Evolutionary conservation across 139 green algal genomes (phyloP), one percentile per base, ranked within the genome.

Genomic region (Micromonas commoda): DNA sequence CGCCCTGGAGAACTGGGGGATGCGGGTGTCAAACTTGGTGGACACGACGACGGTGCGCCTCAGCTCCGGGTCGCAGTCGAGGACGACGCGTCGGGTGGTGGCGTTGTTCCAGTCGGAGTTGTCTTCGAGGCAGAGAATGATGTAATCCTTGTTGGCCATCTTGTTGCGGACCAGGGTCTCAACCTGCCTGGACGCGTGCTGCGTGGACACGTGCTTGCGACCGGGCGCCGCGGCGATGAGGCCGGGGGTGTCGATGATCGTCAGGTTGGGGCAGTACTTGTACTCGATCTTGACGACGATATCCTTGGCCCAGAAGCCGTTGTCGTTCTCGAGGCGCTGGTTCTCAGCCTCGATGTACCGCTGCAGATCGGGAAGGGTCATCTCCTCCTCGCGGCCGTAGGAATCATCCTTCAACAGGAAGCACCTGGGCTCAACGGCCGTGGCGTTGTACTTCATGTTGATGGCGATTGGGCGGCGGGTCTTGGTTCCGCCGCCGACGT

Each of bases 41-140:
- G 88, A 94, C 26, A 98, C 93, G 38, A 98, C 80, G 16, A 98
- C 93, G 1, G 93, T 96, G 64, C 93, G 88, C 0, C 86, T 82
- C 51, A 98, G 87, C 3, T 86, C 86, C 5, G 93, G 93, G 86
- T 98, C 93, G 28, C 21, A 31, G 86, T 93, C 84, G 90, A 97
- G 96, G 68, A 98, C 93, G 19, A 96, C 80, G 0, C 89, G 82
- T 2, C 94, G 86, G 6, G 93, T 97, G 77, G 92, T 97, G 9
- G 93, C 91, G 79, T 97, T 97, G 86, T 69, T 90, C 92, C 93
- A 97, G 84, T 97, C 93, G 70, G 88, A 93, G 76, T 77, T 88
- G 86, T 98, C 93, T 86, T 97, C 94, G 51, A 98, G 80, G 82
- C 94, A 98, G 53, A 98, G 85, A 53, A 98, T 96, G 82, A 97